phyloP scores from a whole-genome alignment of 2,329 filamentous ascomycete genomes.

The Hymenoscyphus linearis region DNA sequence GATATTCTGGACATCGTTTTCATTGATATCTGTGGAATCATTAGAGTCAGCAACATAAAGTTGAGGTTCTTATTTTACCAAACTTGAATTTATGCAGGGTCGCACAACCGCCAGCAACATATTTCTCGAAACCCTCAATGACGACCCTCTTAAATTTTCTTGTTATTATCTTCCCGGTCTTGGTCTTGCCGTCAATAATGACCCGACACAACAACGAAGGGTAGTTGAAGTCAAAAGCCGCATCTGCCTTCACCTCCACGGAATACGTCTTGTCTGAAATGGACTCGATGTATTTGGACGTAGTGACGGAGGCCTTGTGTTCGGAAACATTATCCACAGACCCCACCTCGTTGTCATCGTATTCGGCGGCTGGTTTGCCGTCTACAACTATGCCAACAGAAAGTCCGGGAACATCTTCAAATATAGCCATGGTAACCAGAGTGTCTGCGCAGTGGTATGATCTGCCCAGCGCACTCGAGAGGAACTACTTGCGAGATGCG shows the following conservation, averaged over 20 bases:
- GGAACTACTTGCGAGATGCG: not conserved
- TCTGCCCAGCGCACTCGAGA: not conserved
- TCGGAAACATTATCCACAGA: not conserved
- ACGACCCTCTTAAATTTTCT: not conserved
- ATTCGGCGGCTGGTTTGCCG: conserved; percentile 1
- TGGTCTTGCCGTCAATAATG: not conserved
- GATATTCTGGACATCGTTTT: conserved; percentile 3
- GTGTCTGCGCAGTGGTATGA: not conserved
- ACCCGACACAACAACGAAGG: not conserved
- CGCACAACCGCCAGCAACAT: not conserved
- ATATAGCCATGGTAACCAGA: not conserved
- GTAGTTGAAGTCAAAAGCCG: not conserved
- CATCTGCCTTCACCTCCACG: not conserved
- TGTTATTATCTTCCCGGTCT: not conserved
- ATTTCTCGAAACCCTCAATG: not conserved
- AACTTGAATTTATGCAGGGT: conserved; percentile 7
- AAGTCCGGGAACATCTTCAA: conserved; percentile 1
- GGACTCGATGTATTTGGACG: conserved; percentile 1
- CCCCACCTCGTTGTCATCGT: conserved; percentile 5
- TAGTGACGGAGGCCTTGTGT: not conserved
- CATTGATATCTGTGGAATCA: conserved; percentile 1
- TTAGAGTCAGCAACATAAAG: not conserved
- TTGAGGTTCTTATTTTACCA: conserved; percentile 6
- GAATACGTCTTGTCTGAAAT: conserved; percentile 1
- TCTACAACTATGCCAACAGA: not conserved